These are phyloP conservation scores for Pyracantha coccinea DNA, from an alignment of 331 rosid species.

Conservation along the genomic window DNA sequence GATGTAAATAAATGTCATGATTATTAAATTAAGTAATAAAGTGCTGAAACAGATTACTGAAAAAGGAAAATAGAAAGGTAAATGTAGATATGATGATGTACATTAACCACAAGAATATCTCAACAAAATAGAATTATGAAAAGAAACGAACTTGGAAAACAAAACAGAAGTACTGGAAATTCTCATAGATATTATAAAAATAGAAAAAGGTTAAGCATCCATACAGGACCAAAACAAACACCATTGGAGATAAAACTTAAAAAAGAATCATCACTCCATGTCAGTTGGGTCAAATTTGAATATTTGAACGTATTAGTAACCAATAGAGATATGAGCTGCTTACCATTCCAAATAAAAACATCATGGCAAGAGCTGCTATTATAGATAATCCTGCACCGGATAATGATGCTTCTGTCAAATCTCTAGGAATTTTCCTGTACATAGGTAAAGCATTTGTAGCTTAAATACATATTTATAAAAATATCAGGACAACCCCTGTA, in stretches of 20 bases:
- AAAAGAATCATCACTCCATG: not conserved
- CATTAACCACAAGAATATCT: not conserved
- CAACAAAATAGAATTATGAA: not conserved
- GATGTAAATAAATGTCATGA: not conserved
- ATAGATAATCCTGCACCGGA: conserved; percentile 93
- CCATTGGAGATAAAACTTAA: not conserved
- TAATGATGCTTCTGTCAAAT: conserved; percentile 88
- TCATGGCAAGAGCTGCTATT: conserved; percentile 69
- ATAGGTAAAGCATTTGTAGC: conserved; percentile 2
- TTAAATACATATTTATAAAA: not conserved
- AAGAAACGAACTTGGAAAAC: not conserved
- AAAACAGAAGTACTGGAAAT: not conserved
- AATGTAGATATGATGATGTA: not conserved
- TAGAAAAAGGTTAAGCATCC: not conserved
- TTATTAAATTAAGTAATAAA: not conserved
- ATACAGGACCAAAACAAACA: not conserved
- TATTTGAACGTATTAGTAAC: not conserved
- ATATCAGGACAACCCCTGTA: not conserved
- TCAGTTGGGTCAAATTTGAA: not conserved
- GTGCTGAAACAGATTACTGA: not conserved
- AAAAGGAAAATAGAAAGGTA: not conserved
- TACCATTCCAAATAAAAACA: conserved; percentile 98
- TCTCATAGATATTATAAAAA: not conserved
- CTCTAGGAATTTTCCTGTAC: conserved; percentile 91
- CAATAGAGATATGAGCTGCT: conserved; percentile 17